Base-by-base conservation (phyloP, 1,284 basidiomycete genomes). In the Schizopora paradoxa region DNA sequence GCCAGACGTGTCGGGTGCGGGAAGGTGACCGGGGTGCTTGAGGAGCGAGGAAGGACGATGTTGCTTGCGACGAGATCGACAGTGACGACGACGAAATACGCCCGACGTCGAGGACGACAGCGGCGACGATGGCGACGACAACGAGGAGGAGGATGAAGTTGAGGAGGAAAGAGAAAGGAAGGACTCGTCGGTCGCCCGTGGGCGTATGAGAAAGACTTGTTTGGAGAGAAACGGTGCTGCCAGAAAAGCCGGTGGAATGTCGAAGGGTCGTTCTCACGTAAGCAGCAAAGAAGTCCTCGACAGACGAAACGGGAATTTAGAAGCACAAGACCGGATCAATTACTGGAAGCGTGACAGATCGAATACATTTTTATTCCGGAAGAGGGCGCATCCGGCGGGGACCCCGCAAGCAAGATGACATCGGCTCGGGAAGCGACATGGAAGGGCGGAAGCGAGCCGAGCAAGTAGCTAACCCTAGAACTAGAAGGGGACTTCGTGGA, bases 401-500 rank as follows among this genome's bases (percentile, higher is more conserved):
- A n/a, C n/a, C n/a, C n/a, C n/a, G n/a, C n/a, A n/a, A n/a, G n/a
- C n/a, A n/a, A 19, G 37, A 23, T 39, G 37, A 23, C 26, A 23
- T 10, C 26, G 37, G 22, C 5, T 5, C 10, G 16, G 13, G 35
- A 39, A 22, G 16, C 21, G 6, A 39, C 21, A 39, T 18, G 22
- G 14, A 23, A 23, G 13, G n/a, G 19, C 11, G 35, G 26, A 39
- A 39, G 5, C 7, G 37, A 22, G 22, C 14, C 14, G 22, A 23
- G 37, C 7, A 39, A 23, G 5, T n/a, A 39, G 37, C 5, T 23
- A 19, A 6, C 26, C 14, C 19, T 5, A 25, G 25, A 19, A 14
- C 39, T 76, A 89, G 66, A 86, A 89, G 53, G 87, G 87, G 56
- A 90, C 86, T 63, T 90, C 86, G 60, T 89, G 76, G 65, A 90